A percentile compares a stretch with the other conserved stretches of the same genome.
Evolutionary conservation across 192 early-diverging fungal species (phyloP).

Genomic region (Backusella liffmaniae): DNA sequence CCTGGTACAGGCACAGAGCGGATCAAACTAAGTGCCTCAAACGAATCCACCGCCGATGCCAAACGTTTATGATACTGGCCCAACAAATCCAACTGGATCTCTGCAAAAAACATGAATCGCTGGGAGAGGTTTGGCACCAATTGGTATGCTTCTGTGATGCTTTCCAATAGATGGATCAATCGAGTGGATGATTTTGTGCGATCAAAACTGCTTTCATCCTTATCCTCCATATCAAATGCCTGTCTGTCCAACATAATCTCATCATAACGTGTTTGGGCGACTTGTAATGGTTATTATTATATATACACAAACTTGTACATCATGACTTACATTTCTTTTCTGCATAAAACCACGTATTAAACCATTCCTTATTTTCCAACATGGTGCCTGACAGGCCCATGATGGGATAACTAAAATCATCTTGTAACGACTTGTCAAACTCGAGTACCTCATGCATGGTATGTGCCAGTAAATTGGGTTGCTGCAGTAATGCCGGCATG

Average conservation of each 20-base stretch:
- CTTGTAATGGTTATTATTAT: slow-evolving; percentile 17
- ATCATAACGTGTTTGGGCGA: slow-evolving; percentile 58
- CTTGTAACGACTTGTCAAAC: slow-evolving; percentile 68
- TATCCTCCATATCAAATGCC: slow-evolving; percentile 59
- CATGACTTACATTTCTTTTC: slow-evolving; percentile 57
- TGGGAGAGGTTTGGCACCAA: slow-evolving; percentile 58
- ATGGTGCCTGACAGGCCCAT: slow-evolving; percentile 32
- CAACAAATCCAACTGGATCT: slow-evolving; percentile 63
- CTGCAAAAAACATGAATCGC: slow-evolving; percentile 54
- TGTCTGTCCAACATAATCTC: slow-evolving; percentile 57
- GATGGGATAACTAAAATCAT: slow-evolving; percentile 55
- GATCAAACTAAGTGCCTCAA: slow-evolving; percentile 48
- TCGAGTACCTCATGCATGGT: slow-evolving; percentile 61
- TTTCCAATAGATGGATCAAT: slow-evolving; percentile 59
- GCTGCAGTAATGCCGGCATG: slow-evolving; percentile 46
- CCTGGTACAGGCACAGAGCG: slow-evolving; percentile 46
- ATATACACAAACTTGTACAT: background rate
- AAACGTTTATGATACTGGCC: slow-evolving; percentile 52
- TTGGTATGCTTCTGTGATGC: slow-evolving; percentile 59
- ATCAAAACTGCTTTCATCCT: slow-evolving; percentile 36
- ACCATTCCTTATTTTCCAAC: slow-evolving; percentile 54
- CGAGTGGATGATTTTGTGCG: slow-evolving; percentile 63
- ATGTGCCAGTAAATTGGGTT: slow-evolving; percentile 63
- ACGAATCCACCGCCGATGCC: slow-evolving; percentile 49
- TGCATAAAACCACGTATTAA: slow-evolving; percentile 67